A percentile compares a stretch with the other conserved stretches of the same genome.
Evolutionary conservation across 306 rosid genomes (phyloP).

Genomic region (Casuarina equisetifolia): DNA sequence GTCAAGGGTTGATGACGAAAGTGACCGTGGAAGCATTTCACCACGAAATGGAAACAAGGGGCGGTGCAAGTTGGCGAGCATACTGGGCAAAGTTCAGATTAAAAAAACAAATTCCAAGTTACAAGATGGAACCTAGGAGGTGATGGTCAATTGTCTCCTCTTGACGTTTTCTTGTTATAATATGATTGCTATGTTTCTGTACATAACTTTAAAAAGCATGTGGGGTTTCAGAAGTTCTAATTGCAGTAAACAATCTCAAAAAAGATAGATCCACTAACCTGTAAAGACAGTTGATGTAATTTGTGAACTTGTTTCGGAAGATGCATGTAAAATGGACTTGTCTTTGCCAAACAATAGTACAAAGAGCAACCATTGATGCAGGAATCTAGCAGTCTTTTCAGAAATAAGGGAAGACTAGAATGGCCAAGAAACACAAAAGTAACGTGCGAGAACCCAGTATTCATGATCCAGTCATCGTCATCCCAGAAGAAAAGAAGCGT

Average conservation of each 20-base stretch:
- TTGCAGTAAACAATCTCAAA: constrained; percentile 21
- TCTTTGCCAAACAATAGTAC: too few relatives aligned
- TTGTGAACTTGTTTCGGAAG: too few relatives aligned
- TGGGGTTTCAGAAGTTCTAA: constrained; percentile 19
- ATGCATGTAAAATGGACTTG: too few relatives aligned
- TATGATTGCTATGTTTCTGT: not conserved
- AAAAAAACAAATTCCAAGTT: constrained; percentile 13
- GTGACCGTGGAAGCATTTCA: constrained; percentile 18
- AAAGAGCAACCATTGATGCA: too few relatives aligned
- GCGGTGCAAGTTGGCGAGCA: constrained; percentile 31
- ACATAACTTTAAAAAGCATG: constrained; percentile 22
- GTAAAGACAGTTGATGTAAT: too few relatives aligned
- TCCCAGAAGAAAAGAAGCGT: too few relatives aligned
- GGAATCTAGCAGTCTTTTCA: too few relatives aligned
- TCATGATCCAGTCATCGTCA: too few relatives aligned
- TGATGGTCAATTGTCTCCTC: constrained; percentile 29
- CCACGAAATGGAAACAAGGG: constrained; percentile 27
- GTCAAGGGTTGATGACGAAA: constrained; percentile 34
- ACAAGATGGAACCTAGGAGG: constrained; percentile 17
- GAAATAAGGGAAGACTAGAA: too few relatives aligned
- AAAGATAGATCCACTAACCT: constrained; percentile 13
- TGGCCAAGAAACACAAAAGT: too few relatives aligned
- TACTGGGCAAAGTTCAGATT: constrained; percentile 11
- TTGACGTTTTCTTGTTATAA: constrained; percentile 16
- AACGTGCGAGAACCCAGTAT: too few relatives aligned